A percentile compares a stretch with the other conserved stretches of the same genome.
Conservation (phyloP, 2,329 filamentous ascomycete species). For the Ceratocystis alfenasii region DNA sequence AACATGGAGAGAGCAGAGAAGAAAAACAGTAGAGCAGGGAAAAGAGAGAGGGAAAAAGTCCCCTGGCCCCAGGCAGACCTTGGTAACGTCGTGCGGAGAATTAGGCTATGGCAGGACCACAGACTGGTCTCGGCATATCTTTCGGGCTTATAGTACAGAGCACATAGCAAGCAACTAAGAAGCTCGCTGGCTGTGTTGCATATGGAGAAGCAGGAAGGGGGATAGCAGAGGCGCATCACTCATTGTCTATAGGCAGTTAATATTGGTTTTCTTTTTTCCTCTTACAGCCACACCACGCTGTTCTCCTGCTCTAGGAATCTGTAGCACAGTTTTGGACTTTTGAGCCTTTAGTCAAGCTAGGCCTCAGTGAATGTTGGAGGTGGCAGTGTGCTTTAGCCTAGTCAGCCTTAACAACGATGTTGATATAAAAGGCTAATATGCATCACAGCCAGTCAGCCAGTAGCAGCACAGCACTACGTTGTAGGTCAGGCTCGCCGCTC, state of each 20-base stretch:
- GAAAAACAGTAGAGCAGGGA: background rate
- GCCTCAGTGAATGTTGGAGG: background rate
- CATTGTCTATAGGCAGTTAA: background rate
- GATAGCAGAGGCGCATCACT: background rate
- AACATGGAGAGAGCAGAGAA: background rate
- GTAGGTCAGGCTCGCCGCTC: background rate
- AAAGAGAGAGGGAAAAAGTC: background rate
- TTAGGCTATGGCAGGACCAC: slow-evolving; percentile 5
- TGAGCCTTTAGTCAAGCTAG: background rate
- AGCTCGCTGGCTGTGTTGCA: background rate
- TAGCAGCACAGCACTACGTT: background rate
- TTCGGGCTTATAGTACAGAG: slow-evolving; percentile 4
- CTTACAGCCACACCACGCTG: background rate
- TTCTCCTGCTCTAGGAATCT: too few relatives aligned
- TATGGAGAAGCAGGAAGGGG: background rate
- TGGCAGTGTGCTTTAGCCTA: background rate
- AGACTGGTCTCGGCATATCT: slow-evolving; percentile 8
- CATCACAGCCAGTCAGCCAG: background rate
- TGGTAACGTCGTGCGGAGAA: background rate
- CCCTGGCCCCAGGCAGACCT: background rate
- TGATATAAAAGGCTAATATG: too few relatives aligned
- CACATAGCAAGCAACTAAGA: background rate
- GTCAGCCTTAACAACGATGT: background rate
- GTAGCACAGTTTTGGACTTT: background rate
- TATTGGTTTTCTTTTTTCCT: background rate